phyloP scores from a whole-genome alignment of 805 yeast genomes.

The Saccharomycopsis lassenensis region DNA sequence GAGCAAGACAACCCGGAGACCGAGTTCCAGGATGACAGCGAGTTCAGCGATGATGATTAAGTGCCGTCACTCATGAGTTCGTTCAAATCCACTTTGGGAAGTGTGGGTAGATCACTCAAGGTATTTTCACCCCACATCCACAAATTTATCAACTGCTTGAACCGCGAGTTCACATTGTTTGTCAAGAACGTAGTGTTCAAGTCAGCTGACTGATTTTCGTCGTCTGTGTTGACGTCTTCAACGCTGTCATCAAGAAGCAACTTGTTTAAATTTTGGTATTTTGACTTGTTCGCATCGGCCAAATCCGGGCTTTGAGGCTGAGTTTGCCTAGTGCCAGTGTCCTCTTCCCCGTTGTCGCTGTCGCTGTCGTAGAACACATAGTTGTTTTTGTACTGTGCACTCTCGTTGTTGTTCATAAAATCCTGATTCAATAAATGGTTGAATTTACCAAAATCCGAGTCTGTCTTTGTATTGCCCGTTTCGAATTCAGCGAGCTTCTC shows the following conservation, averaged over 20 bases:
- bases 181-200: neutral
- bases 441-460: neutral
- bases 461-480: neutral
- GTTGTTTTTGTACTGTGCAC: conserved; percentile 3
- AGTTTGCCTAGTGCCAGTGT: too few relatives aligned
- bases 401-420: conserved; percentile 5
- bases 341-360: conserved; percentile 9
- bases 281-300: conserved; percentile 10
- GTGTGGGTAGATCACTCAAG: conserved; percentile 3
- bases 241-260: conserved; percentile 10
- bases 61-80: neutral
- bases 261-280: conserved; percentile 17
- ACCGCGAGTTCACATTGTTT: conserved; percentile 14
- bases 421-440: conserved; percentile 3
- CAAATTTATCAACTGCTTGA: conserved; percentile 16
- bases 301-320: neutral
- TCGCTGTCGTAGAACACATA: conserved; percentile 13
- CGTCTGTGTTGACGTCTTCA: neutral
- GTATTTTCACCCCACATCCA: conserved; percentile 18
- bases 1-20: neutral
- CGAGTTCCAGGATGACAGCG: conserved; percentile 2
- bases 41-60: conserved; percentile 1
- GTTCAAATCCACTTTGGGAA: conserved; percentile 6
- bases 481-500: neutral
- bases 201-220: neutral